Percentiles rank a stretch among this genome's conserved stretches.
phyloP scores from a whole-genome alignment of 208 protist genomes.

The Wallacemonas rigidus region DNA sequence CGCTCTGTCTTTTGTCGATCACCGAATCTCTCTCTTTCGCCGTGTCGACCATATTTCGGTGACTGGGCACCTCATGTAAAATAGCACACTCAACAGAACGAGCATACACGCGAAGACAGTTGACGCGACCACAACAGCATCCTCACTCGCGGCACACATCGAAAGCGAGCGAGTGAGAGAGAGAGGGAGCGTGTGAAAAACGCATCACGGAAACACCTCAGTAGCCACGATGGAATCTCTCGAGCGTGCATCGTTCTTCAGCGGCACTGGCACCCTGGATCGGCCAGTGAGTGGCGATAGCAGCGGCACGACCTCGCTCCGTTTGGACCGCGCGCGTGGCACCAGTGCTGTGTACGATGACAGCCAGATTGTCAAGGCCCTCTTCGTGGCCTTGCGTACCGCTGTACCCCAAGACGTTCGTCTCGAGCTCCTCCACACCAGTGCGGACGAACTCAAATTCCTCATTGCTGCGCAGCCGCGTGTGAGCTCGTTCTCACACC shows the following conservation, averaged over 20 bases:
- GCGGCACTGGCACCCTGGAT: not conserved
- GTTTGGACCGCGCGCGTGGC: not conserved
- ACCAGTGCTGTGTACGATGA: slow-evolving; percentile 21
- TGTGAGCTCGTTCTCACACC: slow-evolving; percentile 69
- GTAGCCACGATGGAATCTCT: too few relatives aligned
- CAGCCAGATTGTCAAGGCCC: slow-evolving; percentile 41
- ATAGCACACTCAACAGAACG: too few relatives aligned
- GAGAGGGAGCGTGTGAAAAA: too few relatives aligned
- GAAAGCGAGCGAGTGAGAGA: too few relatives aligned
- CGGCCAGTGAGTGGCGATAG: slow-evolving; percentile 5
- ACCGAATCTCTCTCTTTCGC: too few relatives aligned
- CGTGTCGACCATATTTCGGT: too few relatives aligned
- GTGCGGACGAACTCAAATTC: slow-evolving; percentile 69
- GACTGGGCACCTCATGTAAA: too few relatives aligned
- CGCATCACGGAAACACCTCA: too few relatives aligned
- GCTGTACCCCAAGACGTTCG: slow-evolving; percentile 57
- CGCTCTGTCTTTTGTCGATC: too few relatives aligned
- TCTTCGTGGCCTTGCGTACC: slow-evolving; percentile 73
- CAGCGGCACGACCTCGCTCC: not conserved
- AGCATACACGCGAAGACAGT: too few relatives aligned
- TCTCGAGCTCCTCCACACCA: slow-evolving; percentile 34
- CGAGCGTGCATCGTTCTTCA: slow-evolving; percentile 1
- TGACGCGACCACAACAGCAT: too few relatives aligned
- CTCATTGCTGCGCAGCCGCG: slow-evolving; percentile 71
- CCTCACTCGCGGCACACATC: too few relatives aligned